These are phyloP conservation scores for Phanerochaete carnosa DNA, from an alignment of 768 basidiomycete genomes.

Conservation along the genomic window DNA sequence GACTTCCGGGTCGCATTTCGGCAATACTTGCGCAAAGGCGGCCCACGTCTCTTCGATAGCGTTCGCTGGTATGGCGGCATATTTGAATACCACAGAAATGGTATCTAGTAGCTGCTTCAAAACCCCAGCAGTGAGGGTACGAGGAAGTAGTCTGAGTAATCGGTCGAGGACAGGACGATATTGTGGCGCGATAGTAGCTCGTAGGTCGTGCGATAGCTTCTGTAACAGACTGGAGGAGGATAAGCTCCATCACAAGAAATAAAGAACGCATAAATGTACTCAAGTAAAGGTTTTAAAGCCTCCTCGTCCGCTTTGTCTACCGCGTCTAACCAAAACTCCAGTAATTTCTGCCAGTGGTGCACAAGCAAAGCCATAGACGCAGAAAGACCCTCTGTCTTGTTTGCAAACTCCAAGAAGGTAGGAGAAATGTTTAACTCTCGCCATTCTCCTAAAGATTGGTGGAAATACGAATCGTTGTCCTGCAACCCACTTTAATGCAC, in stretches of 20 bases:
- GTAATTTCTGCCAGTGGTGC: conserved; percentile 73
- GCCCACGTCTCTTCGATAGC: conserved; percentile 62
- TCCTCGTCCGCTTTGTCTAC: conserved; percentile 66
- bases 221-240: conserved; percentile 58
- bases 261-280: conserved; percentile 44
- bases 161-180: conserved; percentile 54
- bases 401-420: conserved; percentile 68
- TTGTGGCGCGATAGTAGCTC: conserved; percentile 65
- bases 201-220: conserved; percentile 76
- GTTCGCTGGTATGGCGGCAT: conserved; percentile 64
- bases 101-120: conserved; percentile 67
- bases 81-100: conserved; percentile 66
- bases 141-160: conserved; percentile 55
- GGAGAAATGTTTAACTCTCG: conserved; percentile 77
- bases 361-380: conserved; percentile 78
- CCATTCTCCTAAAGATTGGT: conserved; percentile 70
- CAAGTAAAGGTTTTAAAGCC: conserved; percentile 67
- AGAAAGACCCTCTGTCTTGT: conserved; percentile 55
- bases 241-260: conserved; percentile 1
- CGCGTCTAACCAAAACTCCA: conserved; percentile 59
- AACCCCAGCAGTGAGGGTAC: conserved; percentile 54
- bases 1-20: conserved; percentile 64
- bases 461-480: conserved; percentile 81
- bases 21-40: conserved; percentile 45
- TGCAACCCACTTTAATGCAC: conserved; percentile 24